Percentiles rank a stretch among this genome's conserved stretches.
Evolutionary conservation across 192 early-diverging fungal species (phyloP).

Genomic region (Helicostylum pulchrum): DNA sequence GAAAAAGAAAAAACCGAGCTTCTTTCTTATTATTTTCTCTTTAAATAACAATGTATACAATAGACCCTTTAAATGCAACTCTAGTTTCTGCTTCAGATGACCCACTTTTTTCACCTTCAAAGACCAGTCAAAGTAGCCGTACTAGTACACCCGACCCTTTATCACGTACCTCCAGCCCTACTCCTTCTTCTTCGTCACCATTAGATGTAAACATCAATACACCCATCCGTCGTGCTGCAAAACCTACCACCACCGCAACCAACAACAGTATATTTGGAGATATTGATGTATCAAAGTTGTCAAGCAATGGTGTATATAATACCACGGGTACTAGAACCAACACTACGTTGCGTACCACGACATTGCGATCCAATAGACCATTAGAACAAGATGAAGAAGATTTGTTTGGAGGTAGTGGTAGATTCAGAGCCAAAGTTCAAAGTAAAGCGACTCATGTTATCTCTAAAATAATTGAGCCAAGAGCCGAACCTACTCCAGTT

Average conservation of each 20-base stretch:
- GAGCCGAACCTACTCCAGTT: background rate
- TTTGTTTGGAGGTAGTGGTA: constrained; percentile 15
- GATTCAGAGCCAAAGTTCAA: background rate
- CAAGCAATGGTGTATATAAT: background rate
- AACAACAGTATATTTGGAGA: constrained; percentile 25
- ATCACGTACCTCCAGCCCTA: constrained; percentile 6
- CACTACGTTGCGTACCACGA: background rate
- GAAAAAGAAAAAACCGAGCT: background rate
- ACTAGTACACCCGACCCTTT: constrained; percentile 8
- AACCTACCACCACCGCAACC: background rate
- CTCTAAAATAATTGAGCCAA: background rate
- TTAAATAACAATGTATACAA: background rate
- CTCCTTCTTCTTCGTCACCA: background rate
- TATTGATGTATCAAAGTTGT: constrained; percentile 30
- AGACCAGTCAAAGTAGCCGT: background rate
- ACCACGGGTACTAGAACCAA: background rate
- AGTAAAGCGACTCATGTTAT: background rate
- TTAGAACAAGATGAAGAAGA: constrained; percentile 24
- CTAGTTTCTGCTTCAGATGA: constrained; percentile 12
- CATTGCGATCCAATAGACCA: background rate
- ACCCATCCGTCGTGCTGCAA: constrained; percentile 3
- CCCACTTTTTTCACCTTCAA: constrained; percentile 13
- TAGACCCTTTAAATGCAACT: constrained; percentile 10
- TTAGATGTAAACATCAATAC: background rate
- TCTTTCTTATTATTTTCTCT: no score